These are phyloP conservation scores for Triglochin maritima DNA, from an alignment of 106 monocot genomes.

Conservation along the genomic window DNA sequence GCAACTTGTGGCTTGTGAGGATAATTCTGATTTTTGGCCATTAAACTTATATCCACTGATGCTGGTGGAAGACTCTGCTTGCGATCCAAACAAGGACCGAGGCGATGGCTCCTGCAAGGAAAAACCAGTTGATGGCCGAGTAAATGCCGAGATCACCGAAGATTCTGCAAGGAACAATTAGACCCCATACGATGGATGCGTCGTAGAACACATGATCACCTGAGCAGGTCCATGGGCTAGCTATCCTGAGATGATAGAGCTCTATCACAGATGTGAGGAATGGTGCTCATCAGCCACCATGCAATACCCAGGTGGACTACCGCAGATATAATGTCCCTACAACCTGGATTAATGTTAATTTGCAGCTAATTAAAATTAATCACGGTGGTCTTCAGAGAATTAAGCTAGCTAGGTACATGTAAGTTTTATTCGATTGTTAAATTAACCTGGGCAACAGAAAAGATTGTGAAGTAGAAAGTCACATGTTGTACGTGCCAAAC, in stretches of 20 bases:
- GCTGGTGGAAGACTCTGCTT: conserved; percentile 7
- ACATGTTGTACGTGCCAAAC: no score
- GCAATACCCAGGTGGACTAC: conserved; percentile 15
- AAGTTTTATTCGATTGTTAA: no score
- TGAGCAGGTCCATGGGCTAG: conserved; percentile 26
- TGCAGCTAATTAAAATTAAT: no score
- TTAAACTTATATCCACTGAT: conserved; percentile 14
- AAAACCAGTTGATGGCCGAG: conserved; percentile 21
- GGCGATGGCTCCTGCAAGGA: conserved; percentile 13
- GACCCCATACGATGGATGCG: conserved; percentile 21
- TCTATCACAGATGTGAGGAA: conserved; percentile 11
- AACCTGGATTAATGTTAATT: conserved; percentile 4
- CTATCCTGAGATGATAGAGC: neutral
- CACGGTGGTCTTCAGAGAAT: no score
- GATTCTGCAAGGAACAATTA: conserved; percentile 14
- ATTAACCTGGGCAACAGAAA: no score
- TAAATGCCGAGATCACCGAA: conserved; percentile 18
- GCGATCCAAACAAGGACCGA: conserved; percentile 12
- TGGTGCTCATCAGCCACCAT: conserved; percentile 19
- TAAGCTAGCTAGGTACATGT: no score
- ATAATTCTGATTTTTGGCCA: neutral
- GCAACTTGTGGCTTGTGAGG: no score
- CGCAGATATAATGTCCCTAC: conserved; percentile 16
- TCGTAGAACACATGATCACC: conserved; percentile 22
- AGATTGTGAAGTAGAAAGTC: no score